Evolutionary conservation across 2,329 filamentous ascomycete genomes (phyloP), one percentile per base, ranked within the genome.

Genomic region (Pseudogymnoascus sp.): DNA sequence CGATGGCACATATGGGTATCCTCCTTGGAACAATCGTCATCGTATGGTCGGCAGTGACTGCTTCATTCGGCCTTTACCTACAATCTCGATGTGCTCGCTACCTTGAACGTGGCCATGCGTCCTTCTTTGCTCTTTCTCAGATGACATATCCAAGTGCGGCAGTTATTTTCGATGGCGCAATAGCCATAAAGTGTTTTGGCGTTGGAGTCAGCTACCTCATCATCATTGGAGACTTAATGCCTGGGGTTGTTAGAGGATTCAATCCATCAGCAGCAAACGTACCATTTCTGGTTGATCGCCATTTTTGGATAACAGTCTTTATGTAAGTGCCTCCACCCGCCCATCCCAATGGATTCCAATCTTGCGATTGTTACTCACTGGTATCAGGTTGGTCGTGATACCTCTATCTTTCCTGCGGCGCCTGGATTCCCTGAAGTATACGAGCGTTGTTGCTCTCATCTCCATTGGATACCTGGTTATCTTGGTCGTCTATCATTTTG

Each of bases 151-250:
- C 95, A 1, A 96, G 96, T 74, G 92, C 93, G 2, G 91, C 95
- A 7, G 91, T 99, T 56, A 82, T 98, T 53, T 99, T 99, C 75
- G 95, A 99, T 77, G 88, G 89, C 6, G 95, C 95, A 5, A 99
- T 99, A 73, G 92, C 93, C 11, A 87, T 99, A 72, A 99, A 99
- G 75, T 99, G 95, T 76, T 99, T 99, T 73, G 95, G 95, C 38
- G 95, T 99, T 8, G 95, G 90, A 22, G 91, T 98, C 65, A 97
- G 92, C 70, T 99, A 99, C 77, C 84, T 99, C 70, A 99, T 99
- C 72, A 98, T 99, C 72, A 98, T 99, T 69, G 95, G 95, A 60
- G 95, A 99, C 74, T 79, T 99, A 66, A 99, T 99, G 95, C 95
- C 95, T 0, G 93, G 92, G 40, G 95, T 99, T 8, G 87, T 95